Evolutionary conservation across 2,329 filamentous ascomycete genomes (phyloP).

Genomic region (Didymellaceae sp.): DNA sequence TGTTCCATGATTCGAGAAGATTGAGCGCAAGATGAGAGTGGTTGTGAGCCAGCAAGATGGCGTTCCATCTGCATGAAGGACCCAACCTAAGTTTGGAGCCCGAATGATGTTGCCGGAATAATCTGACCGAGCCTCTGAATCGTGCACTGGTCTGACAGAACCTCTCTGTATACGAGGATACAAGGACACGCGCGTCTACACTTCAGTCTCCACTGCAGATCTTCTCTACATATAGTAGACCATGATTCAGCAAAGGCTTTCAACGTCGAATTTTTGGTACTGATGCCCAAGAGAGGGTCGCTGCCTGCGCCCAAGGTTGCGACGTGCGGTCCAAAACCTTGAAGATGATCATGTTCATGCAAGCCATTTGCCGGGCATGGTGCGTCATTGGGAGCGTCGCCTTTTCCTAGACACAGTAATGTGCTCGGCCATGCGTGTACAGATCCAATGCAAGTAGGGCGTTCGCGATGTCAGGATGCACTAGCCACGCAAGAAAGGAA

Average conservation of each 20-base stretch:
- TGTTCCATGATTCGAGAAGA: constrained; percentile 8
- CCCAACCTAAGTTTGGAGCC: no score
- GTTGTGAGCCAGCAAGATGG: neutral
- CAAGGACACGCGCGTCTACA: neutral
- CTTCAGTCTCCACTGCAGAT: neutral
- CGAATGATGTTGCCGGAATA: no score
- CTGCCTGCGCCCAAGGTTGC: neutral
- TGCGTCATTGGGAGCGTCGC: no score
- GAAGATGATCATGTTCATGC: neutral
- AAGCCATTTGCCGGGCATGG: neutral
- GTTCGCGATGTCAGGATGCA: no score
- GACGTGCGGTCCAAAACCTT: neutral
- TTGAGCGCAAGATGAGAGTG: neutral
- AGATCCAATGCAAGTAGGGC: neutral
- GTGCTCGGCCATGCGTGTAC: neutral
- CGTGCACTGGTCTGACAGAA: neutral
- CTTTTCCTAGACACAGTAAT: no score
- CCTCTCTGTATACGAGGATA: neutral
- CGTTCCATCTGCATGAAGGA: neutral
- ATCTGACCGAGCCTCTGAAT: constrained; percentile 5
- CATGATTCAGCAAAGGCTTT: neutral
- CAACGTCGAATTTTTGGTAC: neutral
- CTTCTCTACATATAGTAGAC: neutral
- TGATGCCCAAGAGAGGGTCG: neutral
- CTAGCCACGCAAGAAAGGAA: no score